Evolutionary conservation across 225 moss, liverwort and hornwort genomes (phyloP).

Genomic region (Lunularia cruciata): DNA sequence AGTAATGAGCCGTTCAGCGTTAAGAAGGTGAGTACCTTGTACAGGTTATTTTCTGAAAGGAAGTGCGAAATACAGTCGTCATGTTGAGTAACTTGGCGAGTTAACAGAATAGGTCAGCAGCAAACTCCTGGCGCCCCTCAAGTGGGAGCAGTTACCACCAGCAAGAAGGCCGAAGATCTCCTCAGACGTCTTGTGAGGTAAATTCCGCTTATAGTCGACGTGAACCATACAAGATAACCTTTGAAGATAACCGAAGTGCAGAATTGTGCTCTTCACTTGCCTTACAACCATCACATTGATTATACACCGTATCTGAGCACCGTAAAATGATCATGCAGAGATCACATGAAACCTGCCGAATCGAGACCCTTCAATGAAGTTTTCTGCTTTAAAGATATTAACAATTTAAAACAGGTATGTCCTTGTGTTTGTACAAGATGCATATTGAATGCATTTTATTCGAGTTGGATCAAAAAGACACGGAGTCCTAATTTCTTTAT

Average conservation of each 20-base stretch:
- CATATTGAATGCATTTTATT: too few relatives aligned
- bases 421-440: too few relatives aligned
- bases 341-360: slow-evolving; percentile 62
- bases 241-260: not conserved
- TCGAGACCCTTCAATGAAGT: slow-evolving; percentile 72
- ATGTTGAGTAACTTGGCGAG: too few relatives aligned
- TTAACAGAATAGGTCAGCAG: slow-evolving; percentile 35
- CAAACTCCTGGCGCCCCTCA: slow-evolving; percentile 20
- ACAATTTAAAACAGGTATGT: slow-evolving; percentile 62
- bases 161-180: slow-evolving; percentile 28
- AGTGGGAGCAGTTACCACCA: slow-evolving; percentile 18
- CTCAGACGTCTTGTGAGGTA: slow-evolving; percentile 30
- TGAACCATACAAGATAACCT: not conserved
- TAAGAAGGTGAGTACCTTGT: slow-evolving; percentile 24
- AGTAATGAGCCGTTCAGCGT: slow-evolving; percentile 44
- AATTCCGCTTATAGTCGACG: not conserved
- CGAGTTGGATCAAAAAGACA: too few relatives aligned
- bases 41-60: not conserved
- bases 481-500: too few relatives aligned
- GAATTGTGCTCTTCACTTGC: not conserved
- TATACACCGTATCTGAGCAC: not conserved
- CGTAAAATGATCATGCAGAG: slow-evolving; percentile 36
- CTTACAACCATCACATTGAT: not conserved
- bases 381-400: slow-evolving; percentile 71
- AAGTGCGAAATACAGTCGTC: not conserved